Evolutionary conservation across 306 rosid genomes (phyloP).

Genomic region (Malus domestica): DNA sequence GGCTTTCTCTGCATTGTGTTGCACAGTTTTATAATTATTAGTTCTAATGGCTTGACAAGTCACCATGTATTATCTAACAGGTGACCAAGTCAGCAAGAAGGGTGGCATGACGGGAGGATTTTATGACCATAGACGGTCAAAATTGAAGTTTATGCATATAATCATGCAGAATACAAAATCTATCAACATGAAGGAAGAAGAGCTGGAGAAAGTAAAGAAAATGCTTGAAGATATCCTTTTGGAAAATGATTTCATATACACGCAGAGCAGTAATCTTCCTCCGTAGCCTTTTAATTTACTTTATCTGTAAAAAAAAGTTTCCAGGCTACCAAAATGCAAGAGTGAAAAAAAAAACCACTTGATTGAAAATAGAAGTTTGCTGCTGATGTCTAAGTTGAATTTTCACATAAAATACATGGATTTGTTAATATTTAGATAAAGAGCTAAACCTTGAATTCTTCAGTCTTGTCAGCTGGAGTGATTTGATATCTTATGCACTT

Average conservation of each 20-base stretch:
- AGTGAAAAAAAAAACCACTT: not conserved
- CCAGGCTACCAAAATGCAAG: not conserved
- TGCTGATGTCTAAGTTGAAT: not conserved
- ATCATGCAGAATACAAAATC: conserved; percentile 48
- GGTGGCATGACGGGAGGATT: conserved; percentile 99
- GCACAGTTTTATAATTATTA: not conserved
- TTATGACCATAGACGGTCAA: conserved; percentile 90
- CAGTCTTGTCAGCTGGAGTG: not conserved
- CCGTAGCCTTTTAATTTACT: not conserved
- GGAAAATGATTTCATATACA: not conserved
- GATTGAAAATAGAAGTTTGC: not conserved
- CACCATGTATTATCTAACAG: conserved; percentile 31
- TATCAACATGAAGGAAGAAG: conserved; percentile 45
- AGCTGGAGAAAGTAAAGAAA: conserved; percentile 55
- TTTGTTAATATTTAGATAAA: not conserved
- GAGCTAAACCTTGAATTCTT: not conserved
- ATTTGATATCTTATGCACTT: too few relatives aligned
- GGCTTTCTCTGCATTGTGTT: conserved; percentile 9
- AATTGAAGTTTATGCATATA: conserved; percentile 73
- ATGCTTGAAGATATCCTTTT: conserved; percentile 88
- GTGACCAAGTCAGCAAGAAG: conserved; percentile 99
- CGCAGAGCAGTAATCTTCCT: not conserved
- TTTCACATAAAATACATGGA: not conserved
- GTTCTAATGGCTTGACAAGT: conserved; percentile 24
- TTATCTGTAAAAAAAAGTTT: not conserved